Evolutionary conservation across 345 rosid species (phyloP).

Genomic region (Hevea brasiliensis): DNA sequence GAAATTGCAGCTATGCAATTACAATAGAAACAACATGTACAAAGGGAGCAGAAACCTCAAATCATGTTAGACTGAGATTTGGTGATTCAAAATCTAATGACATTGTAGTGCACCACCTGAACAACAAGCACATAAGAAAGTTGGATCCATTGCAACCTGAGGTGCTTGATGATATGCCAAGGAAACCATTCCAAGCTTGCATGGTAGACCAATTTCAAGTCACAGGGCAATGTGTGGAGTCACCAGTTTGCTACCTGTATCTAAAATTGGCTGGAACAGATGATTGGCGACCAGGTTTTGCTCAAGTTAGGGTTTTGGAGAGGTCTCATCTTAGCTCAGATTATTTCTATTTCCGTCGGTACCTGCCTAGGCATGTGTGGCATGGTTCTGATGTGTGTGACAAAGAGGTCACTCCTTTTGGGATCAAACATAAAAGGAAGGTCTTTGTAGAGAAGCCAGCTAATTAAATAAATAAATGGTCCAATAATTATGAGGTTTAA

Average conservation of each 20-base stretch:
- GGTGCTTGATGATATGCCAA: constrained; percentile 36
- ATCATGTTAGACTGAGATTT: constrained; percentile 46
- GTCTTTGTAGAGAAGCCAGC: constrained; percentile 18
- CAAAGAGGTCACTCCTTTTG: constrained; percentile 46
- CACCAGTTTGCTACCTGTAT: constrained; percentile 45
- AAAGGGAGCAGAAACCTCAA: constrained; percentile 42
- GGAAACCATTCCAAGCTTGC: constrained; percentile 56
- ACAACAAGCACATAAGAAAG: constrained; percentile 35
- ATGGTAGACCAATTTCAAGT: constrained; percentile 45
- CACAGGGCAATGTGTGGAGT: constrained; percentile 36
- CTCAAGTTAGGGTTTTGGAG: constrained; percentile 33
- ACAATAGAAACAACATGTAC: constrained; percentile 53
- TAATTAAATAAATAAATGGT: neutral
- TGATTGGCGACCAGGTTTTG: constrained; percentile 57
- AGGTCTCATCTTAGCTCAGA: constrained; percentile 32
- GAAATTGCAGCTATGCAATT: constrained; percentile 45
- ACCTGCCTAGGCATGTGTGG: constrained; percentile 49
- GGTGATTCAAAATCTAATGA: constrained; percentile 44
- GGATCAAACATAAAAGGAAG: constrained; percentile 41
- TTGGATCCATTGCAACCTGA: constrained; percentile 46
- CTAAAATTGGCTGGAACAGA: constrained; percentile 41
- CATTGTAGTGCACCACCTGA: constrained; percentile 38
- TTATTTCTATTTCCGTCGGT: constrained; percentile 46
- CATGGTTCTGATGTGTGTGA: constrained; percentile 50
- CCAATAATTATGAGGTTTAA: no score